Evolutionary conservation across 2,329 filamentous ascomycete species (phyloP).

Genomic region (Pseudogymnoascus sp.): DNA sequence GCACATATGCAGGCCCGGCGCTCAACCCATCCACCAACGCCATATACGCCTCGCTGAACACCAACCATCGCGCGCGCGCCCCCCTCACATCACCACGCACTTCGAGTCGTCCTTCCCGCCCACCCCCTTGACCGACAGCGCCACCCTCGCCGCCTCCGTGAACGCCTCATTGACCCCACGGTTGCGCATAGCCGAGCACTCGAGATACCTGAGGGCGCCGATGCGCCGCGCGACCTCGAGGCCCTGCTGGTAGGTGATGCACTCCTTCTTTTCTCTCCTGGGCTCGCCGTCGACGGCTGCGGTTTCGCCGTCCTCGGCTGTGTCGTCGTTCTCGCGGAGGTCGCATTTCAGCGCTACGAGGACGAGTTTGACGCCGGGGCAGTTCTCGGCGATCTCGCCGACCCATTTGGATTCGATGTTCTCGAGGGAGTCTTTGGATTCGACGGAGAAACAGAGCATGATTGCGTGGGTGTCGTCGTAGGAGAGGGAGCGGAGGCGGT

Average conservation of each 20-base stretch:
- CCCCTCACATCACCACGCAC: conserved; percentile 51
- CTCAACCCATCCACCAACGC: conserved; percentile 7
- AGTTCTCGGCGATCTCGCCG: conserved; percentile 95
- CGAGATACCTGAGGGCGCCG: conserved; percentile 86
- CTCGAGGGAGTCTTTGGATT: conserved; percentile 91
- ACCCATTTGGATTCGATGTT: conserved; percentile 99
- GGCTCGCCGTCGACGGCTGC: conserved; percentile 35
- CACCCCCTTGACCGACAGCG: conserved; percentile 64
- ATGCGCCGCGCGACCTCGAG: conserved; percentile 87
- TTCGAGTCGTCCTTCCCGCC: conserved; percentile 49
- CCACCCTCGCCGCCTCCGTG: conserved; percentile 92
- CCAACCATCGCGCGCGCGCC: background rate
- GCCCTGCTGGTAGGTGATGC: conserved; percentile 87
- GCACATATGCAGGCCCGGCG: background rate
- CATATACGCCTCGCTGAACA: conserved; percentile 5
- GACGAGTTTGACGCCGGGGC: conserved; percentile 88
- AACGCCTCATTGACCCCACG: conserved; percentile 97
- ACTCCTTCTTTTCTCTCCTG: conserved; percentile 55
- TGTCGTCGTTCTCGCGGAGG: conserved; percentile 65
- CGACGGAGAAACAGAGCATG: conserved; percentile 97
- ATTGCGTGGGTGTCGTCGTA: conserved; percentile 97
- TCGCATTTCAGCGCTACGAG: conserved; percentile 96
- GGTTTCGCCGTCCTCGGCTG: conserved; percentile 53
- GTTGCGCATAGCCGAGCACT: conserved; percentile 98
- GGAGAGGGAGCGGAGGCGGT: conserved; percentile 86